Evolutionary conservation across 495 filamentous ascomycete genomes (phyloP).

Genomic region (Lichenothelia convexa): DNA sequence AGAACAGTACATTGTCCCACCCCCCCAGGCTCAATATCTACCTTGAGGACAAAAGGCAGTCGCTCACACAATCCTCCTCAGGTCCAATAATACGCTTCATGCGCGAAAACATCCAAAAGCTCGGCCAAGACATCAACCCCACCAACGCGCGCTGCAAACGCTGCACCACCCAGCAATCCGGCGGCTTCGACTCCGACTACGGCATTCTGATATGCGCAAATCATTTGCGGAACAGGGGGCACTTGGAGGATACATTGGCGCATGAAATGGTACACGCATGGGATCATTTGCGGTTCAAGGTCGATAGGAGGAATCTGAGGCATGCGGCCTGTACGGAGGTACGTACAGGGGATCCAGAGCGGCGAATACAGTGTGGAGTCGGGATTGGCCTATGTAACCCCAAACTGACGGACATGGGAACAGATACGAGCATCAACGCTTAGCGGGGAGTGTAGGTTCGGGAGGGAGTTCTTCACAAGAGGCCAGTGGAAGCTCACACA

Average conservation of each 20-base stretch:
- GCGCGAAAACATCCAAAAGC: constrained; percentile 50
- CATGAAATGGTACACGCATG: constrained; percentile 98
- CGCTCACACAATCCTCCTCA: constrained; percentile 6
- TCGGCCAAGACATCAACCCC: constrained; percentile 54
- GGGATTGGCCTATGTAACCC: too few relatives aligned
- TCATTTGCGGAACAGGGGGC: constrained; percentile 48
- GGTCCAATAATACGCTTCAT: constrained; percentile 78
- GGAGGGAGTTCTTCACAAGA: constrained; percentile 62
- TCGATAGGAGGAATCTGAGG: constrained; percentile 61
- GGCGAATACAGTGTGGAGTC: too few relatives aligned
- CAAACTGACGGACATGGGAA: neutral
- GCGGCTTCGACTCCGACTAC: constrained; percentile 67
- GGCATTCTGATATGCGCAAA: constrained; percentile 89
- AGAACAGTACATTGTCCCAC: constrained; percentile 54
- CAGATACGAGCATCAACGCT: constrained; percentile 85
- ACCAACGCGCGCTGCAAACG: constrained; percentile 65
- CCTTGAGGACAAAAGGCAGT: neutral
- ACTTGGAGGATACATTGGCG: constrained; percentile 82
- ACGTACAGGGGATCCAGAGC: too few relatives aligned
- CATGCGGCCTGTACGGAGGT: constrained; percentile 96
- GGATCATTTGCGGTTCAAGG: constrained; percentile 80
- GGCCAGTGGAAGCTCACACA: constrained; percentile 75
- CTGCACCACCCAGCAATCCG: constrained; percentile 47
- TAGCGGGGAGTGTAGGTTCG: constrained; percentile 86
- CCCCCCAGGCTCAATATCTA: neutral